Conservation (phyloP, 2,329 filamentous ascomycete species). For the Aspergillus amoenus region DNA sequence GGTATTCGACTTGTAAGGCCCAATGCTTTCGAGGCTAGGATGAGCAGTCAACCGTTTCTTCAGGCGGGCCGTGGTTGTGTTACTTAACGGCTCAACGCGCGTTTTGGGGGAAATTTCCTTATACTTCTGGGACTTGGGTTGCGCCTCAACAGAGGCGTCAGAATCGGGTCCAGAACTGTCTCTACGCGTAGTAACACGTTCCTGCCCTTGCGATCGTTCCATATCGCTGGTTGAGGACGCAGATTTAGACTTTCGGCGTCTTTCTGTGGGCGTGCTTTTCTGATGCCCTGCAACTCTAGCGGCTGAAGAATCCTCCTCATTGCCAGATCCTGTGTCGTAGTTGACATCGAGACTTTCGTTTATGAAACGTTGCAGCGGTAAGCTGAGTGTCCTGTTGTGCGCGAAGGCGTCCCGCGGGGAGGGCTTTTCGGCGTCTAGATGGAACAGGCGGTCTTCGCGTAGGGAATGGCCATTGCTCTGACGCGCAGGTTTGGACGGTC, state of each 20-base stretch:
- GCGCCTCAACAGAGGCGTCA: neutral
- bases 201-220: constrained; percentile 10
- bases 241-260: constrained; percentile 16
- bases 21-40: constrained; percentile 34
- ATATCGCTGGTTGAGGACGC: constrained; percentile 10
- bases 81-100: constrained; percentile 18
- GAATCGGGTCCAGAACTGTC: constrained; percentile 15
- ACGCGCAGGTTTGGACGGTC: constrained; percentile 17
- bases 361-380: constrained; percentile 41
- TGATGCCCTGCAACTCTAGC: constrained; percentile 3
- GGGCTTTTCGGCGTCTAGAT: constrained; percentile 26
- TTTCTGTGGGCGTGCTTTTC: constrained; percentile 1
- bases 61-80: constrained; percentile 24
- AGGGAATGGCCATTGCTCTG: constrained; percentile 28
- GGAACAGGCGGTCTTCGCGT: constrained; percentile 32
- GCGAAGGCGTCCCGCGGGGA: constrained; percentile 24
- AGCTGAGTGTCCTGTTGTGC: constrained; percentile 34
- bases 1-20: constrained; percentile 27
- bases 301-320: constrained; percentile 12
- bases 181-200: constrained; percentile 15
- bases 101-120: constrained; percentile 18
- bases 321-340: constrained; percentile 19
- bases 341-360: constrained; percentile 36
- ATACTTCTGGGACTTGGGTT: constrained; percentile 16
- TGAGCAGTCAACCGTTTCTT: constrained; percentile 31